Percentiles rank a stretch among this genome's conserved stretches.
Conservation (phyloP, 1,284 basidiomycete genomes). For the Phylloboletellus chloephorus region DNA sequence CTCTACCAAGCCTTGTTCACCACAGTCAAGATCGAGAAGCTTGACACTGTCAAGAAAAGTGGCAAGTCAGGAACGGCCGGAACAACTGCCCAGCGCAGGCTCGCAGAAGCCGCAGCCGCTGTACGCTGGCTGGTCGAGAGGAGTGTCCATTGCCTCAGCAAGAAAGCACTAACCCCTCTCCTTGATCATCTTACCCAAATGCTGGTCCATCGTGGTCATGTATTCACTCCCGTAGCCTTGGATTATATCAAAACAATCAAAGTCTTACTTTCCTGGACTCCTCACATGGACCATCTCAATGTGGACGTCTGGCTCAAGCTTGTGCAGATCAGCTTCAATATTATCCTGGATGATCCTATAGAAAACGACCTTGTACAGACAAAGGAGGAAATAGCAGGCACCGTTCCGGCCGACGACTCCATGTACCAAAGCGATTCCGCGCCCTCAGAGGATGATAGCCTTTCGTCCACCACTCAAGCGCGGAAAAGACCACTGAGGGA, state of each 20-base stretch:
- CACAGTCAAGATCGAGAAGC: conserved; percentile 60
- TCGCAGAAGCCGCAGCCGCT: conserved; percentile 58
- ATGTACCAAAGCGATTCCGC: conserved; percentile 29
- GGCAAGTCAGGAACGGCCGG: conserved; percentile 32
- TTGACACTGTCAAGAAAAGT: conserved; percentile 46
- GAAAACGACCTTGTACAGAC: conserved; percentile 36
- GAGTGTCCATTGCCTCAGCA: conserved; percentile 49
- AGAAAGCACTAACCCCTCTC: conserved; percentile 49
- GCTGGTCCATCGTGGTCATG: conserved; percentile 49
- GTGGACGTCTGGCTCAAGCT: conserved; percentile 62
- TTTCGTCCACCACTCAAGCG: conserved; percentile 23
- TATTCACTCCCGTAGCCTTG: conserved; percentile 65
- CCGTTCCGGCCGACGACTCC: conserved; percentile 23
- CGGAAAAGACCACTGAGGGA: conserved; percentile 26
- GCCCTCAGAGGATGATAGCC: conserved; percentile 29
- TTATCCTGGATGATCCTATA: conserved; percentile 63
- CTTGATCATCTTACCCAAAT: conserved; percentile 64
- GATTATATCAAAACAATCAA: conserved; percentile 81
- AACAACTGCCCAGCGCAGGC: conserved; percentile 47
- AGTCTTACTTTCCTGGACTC: conserved; percentile 54
- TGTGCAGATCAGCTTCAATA: conserved; percentile 71
- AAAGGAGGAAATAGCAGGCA: conserved; percentile 19
- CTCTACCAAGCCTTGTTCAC: conserved; percentile 73
- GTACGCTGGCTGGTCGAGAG: conserved; percentile 70
- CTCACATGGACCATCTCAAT: conserved; percentile 78